Conservation (phyloP, 2,329 filamentous ascomycete species). For the Cercospora citrullina region DNA sequence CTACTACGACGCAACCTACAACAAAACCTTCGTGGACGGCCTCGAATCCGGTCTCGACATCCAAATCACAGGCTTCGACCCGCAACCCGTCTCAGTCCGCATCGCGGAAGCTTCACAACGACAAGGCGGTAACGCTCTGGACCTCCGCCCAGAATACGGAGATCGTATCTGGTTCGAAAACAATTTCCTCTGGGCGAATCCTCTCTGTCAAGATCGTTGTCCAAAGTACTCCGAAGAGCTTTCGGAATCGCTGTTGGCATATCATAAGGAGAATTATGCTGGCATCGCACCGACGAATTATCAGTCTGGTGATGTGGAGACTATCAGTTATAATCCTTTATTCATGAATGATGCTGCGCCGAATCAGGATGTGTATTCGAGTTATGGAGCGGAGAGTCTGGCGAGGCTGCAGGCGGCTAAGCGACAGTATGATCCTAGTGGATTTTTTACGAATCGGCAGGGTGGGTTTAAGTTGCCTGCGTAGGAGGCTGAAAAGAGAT, state of each 20-base stretch:
- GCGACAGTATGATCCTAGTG: conserved; percentile 28
- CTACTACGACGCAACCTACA: conserved; percentile 21
- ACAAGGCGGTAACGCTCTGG: conserved; percentile 25
- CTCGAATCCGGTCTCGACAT: conserved; percentile 21
- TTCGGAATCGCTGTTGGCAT: conserved; percentile 11
- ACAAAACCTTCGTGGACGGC: conserved; percentile 16
- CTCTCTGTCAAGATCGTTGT: conserved; percentile 23
- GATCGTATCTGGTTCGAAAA: conserved; percentile 29
- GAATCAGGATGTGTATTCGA: conserved; percentile 28
- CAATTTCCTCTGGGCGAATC: conserved; percentile 25
- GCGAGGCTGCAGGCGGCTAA: conserved; percentile 26
- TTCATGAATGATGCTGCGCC: conserved; percentile 32
- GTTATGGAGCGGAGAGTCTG: conserved; percentile 28
- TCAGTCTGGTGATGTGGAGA: conserved; percentile 19
- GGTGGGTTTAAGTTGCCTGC: conserved; percentile 28
- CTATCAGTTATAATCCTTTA: conserved; percentile 21
- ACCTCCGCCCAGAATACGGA: conserved; percentile 23
- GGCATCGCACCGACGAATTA: conserved; percentile 25
- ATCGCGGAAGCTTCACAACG: conserved; percentile 22
- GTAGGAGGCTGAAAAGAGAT: not conserved
- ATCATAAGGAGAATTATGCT: conserved; percentile 19
- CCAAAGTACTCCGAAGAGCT: conserved; percentile 21
- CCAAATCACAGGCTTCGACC: conserved; percentile 26
- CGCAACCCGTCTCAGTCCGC: conserved; percentile 22
- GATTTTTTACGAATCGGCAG: conserved; percentile 30